Conservation (phyloP, 768 basidiomycete species). For the Porpolomopsis calyptriformis region DNA sequence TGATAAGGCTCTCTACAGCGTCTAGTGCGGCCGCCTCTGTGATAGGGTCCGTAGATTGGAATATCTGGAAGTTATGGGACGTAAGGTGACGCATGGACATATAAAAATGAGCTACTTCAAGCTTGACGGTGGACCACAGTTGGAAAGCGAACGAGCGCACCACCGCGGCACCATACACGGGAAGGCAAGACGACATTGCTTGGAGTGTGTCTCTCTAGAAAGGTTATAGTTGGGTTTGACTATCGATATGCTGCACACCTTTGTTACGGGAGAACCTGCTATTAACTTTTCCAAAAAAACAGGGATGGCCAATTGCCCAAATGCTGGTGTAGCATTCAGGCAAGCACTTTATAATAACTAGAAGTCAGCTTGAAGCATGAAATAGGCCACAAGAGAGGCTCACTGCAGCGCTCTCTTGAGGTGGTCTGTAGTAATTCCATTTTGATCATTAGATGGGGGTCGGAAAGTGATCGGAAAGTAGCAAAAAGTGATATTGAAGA, state of each 20-base stretch:
- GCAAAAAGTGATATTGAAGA: slow-evolving; percentile 94
- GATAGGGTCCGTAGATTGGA: slow-evolving; percentile 75
- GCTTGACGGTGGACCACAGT: slow-evolving; percentile 84
- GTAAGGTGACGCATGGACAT: too few species aligned
- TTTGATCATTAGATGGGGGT: slow-evolving; percentile 88
- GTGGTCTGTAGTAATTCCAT: slow-evolving; percentile 83
- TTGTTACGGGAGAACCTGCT: slow-evolving; percentile 69
- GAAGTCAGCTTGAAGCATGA: background rate
- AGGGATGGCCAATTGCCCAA: slow-evolving; percentile 77
- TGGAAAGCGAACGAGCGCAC: slow-evolving; percentile 56
- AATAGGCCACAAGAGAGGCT: slow-evolving; percentile 9
- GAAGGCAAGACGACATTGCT: slow-evolving; percentile 66
- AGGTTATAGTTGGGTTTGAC: background rate
- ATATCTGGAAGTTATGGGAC: slow-evolving; percentile 75
- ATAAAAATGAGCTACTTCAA: slow-evolving; percentile 58
- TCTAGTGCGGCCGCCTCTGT: slow-evolving; percentile 69
- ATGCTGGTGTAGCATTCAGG: slow-evolving; percentile 66
- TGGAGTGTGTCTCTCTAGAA: slow-evolving; percentile 73
- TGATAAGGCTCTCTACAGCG: slow-evolving; percentile 61
- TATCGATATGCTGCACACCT: slow-evolving; percentile 38
- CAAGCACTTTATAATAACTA: slow-evolving; percentile 39
- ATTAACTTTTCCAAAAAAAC: slow-evolving; percentile 88
- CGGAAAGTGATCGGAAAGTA: slow-evolving; percentile 98
- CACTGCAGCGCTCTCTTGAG: slow-evolving; percentile 65
- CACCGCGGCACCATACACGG: slow-evolving; percentile 65